Evolutionary conservation across 495 filamentous ascomycete genomes (phyloP), one percentile per base, ranked within the genome.

Genomic region (Xylaria intraflava): DNA sequence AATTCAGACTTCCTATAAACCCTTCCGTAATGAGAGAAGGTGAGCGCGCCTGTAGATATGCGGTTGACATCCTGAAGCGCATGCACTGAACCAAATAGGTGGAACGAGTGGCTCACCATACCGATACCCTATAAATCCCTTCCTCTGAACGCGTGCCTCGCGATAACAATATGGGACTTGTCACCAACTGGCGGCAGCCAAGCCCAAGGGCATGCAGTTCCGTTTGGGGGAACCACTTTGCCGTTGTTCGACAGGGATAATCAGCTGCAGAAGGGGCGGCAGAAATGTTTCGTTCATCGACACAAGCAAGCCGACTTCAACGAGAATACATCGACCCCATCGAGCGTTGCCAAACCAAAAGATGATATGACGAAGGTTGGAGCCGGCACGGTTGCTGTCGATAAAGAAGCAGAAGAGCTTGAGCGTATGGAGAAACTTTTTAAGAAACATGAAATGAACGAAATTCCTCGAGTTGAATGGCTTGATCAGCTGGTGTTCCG

Each of bases 401-500:
- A 78, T 71, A 83, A 70, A 46, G 85, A 89, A 60, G 79, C 80
- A 30, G 75, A 84, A 35, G 90, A 96, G 67, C 70, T 92, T 39
- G 88, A 93, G 54, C 76, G 91, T 14, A 75, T 96, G 38, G 89
- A 95, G 65, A 83, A 82, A 47, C 62, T 96, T 42, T 86, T 99
- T 61, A 99, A 99, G 72, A 94, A 96, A 67, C 94, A 96, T 61
- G 93, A 99, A 65, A 93, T 96, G 84, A 89, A 89, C 20, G 92
- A 97, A 61, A 91, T 99, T 12, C 84, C 87, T 2, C 80, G 88
- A 14, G 85, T 93, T 40, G 90, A 94, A 64, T 97, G 93, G 93
- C 79, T 99, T 46, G 93, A 99, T 64, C 86, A 90, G 57, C 75
- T 97, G 53, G 89, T 95, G 6, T 96, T 95, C 64, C 85, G 90